Evolutionary conservation across 169 alveolate genomes (phyloP).

Genomic region (Plasmodium cynomolgi): DNA sequence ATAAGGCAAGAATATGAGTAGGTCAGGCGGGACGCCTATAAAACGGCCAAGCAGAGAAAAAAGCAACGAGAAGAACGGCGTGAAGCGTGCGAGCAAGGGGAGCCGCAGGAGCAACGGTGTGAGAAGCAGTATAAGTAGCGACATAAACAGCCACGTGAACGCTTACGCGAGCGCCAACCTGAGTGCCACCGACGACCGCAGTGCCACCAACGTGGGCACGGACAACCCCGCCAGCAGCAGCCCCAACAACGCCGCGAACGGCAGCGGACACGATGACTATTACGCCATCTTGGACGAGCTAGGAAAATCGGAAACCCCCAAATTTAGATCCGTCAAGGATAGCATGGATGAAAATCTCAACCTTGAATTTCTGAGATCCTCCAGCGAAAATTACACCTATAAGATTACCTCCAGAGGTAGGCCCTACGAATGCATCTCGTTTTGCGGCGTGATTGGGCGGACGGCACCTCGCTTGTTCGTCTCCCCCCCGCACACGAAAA

Average conservation of each 20-base stretch:
- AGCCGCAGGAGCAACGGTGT: not conserved
- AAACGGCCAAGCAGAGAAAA: conserved; percentile 20
- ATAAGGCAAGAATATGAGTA: conserved; percentile 27
- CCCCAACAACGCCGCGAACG: not conserved
- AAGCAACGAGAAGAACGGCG: not conserved
- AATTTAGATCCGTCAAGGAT: conserved; percentile 57
- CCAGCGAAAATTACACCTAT: conserved; percentile 63
- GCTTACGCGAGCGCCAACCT: not conserved
- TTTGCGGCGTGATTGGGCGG: not conserved
- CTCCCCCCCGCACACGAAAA: not conserved
- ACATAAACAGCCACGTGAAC: not conserved
- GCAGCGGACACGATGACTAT: conserved; percentile 16
- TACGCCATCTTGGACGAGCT: conserved; percentile 52
- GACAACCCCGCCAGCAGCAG: not conserved
- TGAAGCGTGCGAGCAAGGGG: not conserved
- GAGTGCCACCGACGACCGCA: not conserved
- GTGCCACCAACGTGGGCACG: not conserved
- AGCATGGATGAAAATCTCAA: conserved; percentile 73
- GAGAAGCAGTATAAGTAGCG: not conserved
- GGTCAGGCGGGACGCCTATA: conserved; percentile 1
- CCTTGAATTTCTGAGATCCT: conserved; percentile 50
- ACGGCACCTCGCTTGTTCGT: not conserved
- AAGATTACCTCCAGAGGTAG: conserved; percentile 72
- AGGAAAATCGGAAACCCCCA: conserved; percentile 35
- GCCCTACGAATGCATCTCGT: not conserved